These are phyloP conservation scores for Microdochium nivale DNA, from an alignment of 2,329 filamentous ascomycete species.

Conservation along the genomic window DNA sequence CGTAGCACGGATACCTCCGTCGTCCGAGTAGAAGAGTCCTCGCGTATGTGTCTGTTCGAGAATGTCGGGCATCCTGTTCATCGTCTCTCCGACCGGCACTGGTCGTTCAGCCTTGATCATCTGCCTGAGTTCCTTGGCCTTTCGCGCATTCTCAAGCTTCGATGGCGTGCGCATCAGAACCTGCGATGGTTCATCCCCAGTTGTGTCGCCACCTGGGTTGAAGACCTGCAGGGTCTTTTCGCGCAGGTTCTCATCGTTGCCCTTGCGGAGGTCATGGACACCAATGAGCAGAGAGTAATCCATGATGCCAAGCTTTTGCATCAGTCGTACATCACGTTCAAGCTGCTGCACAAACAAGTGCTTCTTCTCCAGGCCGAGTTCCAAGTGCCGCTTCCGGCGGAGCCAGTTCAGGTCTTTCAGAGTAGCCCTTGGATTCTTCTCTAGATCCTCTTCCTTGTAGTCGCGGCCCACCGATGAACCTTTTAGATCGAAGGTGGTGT, in stretches of 20 bases:
- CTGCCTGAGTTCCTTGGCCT: constrained; percentile 82
- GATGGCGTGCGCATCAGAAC: constrained; percentile 83
- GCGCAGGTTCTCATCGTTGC: constrained; percentile 90
- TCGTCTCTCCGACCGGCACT: constrained; percentile 79
- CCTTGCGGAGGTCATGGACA: constrained; percentile 81
- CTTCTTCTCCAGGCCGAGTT: constrained; percentile 85
- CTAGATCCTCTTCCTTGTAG: constrained; percentile 79
- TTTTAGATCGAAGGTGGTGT: constrained; percentile 94
- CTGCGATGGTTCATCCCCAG: constrained; percentile 47
- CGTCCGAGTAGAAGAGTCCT: constrained; percentile 82
- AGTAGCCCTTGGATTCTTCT: constrained; percentile 83
- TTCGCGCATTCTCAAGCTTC: constrained; percentile 83
- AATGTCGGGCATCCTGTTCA: constrained; percentile 83
- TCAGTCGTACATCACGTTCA: constrained; percentile 72
- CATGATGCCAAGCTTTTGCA: constrained; percentile 93
- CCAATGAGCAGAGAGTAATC: constrained; percentile 94
- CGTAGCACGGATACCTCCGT: constrained; percentile 87
- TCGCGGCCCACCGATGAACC: constrained; percentile 92
- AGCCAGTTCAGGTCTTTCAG: constrained; percentile 97
- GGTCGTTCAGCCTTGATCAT: constrained; percentile 90
- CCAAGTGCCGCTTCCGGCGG: constrained; percentile 72
- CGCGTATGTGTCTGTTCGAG: constrained; percentile 67
- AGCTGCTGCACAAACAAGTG: constrained; percentile 83
- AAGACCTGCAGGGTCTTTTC: constrained; percentile 90
- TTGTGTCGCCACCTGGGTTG: constrained; percentile 68